Conservation (phyloP, 139 green algal species). For the Chlorella sp. region DNA sequence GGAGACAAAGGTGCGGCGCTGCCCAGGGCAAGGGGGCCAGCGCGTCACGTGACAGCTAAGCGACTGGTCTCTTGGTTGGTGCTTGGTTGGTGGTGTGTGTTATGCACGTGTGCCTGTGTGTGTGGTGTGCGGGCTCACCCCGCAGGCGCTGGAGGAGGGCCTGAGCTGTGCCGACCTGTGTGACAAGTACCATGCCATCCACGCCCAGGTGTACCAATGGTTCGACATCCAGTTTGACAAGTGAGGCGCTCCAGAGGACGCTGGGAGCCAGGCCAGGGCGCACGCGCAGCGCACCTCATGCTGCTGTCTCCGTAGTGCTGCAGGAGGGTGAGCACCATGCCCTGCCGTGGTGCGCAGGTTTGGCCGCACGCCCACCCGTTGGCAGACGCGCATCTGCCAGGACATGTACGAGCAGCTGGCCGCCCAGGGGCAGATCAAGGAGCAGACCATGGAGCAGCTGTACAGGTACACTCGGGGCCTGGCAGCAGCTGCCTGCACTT, state of each 20-base stretch:
- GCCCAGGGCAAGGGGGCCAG: not conserved
- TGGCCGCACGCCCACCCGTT: slow-evolving; percentile 15
- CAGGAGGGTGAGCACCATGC: not conserved
- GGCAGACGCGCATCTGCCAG: slow-evolving; percentile 46
- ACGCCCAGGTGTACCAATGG: slow-evolving; percentile 92
- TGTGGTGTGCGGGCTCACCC: not conserved
- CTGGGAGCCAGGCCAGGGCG: not conserved
- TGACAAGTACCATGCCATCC: slow-evolving; percentile 98
- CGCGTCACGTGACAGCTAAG: not conserved
- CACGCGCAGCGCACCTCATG: not conserved
- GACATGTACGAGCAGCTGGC: slow-evolving; percentile 57
- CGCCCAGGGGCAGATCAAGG: slow-evolving; percentile 34
- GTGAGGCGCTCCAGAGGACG: slow-evolving; percentile 81
- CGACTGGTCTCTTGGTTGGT: not conserved
- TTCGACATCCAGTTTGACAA: slow-evolving; percentile 95
- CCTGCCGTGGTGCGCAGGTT: slow-evolving; percentile 9
- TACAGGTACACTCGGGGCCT: slow-evolving; percentile 36
- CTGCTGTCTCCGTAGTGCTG: not conserved
- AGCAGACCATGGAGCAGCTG: slow-evolving; percentile 72
- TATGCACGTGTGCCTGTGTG: not conserved
- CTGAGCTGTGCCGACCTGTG: slow-evolving; percentile 89
- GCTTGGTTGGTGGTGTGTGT: not conserved
- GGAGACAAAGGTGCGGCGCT: slow-evolving; percentile 82
- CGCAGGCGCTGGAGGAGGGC: slow-evolving; percentile 87
- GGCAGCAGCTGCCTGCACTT: not conserved